Conservation (phyloP, 768 basidiomycete genomes). For the Psilocybe subaeruginosa region DNA sequence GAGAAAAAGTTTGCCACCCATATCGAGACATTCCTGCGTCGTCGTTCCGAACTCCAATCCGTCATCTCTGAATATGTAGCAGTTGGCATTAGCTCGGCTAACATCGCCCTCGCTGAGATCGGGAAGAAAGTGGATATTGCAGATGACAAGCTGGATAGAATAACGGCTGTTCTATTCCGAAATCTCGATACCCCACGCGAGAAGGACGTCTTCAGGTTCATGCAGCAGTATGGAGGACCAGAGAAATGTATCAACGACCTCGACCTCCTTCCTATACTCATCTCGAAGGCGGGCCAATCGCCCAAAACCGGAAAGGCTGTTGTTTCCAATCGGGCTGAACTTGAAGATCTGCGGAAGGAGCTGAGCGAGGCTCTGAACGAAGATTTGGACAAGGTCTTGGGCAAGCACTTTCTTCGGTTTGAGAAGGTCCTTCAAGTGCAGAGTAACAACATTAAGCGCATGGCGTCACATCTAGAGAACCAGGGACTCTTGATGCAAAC, state of each 20-base stretch:
- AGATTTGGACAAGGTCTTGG: constrained; percentile 11
- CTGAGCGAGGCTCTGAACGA: constrained; percentile 5
- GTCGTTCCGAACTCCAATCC: constrained; percentile 7
- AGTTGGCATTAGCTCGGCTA: constrained; percentile 28
- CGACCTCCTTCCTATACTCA: constrained; percentile 28
- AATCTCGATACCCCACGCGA: constrained; percentile 36
- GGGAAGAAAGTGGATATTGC: constrained; percentile 29
- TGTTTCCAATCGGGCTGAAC: not conserved
- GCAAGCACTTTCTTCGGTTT: constrained; percentile 8
- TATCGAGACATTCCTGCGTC: constrained; percentile 12
- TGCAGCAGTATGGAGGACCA: constrained; percentile 35
- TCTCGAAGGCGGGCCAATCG: constrained; percentile 24
- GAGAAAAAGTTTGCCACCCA: constrained; percentile 14
- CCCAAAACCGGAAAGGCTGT: not conserved
- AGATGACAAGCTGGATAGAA: constrained; percentile 24
- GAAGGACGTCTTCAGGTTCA: constrained; percentile 30
- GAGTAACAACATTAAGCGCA: constrained; percentile 11
- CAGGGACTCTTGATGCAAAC: constrained; percentile 8
- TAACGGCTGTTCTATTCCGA: constrained; percentile 28
- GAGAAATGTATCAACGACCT: constrained; percentile 33
- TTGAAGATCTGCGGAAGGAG: constrained; percentile 9
- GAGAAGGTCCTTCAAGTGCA: constrained; percentile 13
- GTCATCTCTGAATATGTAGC: constrained; percentile 9
- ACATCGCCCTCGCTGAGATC: constrained; percentile 28
- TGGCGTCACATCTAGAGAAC: constrained; percentile 9